Conservation (phyloP, 1,139 yeast genomes). For the Blastobotrys apis region DNA sequence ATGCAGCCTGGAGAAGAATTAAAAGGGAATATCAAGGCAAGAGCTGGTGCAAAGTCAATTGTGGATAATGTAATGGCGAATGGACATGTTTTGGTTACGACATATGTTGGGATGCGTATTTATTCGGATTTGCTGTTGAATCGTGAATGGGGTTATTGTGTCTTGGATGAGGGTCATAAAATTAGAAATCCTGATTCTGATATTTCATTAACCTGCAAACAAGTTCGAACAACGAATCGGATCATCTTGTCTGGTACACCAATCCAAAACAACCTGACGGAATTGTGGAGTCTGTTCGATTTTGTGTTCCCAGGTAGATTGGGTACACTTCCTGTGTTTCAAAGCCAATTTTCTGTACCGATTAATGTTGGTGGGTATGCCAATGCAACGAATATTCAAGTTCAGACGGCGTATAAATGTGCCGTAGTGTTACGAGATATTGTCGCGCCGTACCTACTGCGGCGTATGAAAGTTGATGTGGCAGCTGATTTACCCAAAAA, state of each 20-base stretch:
- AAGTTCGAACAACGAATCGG: slow-evolving; percentile 73
- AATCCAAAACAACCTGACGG: slow-evolving; percentile 85
- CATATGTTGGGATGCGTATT: slow-evolving; percentile 83
- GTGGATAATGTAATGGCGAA: slow-evolving; percentile 47
- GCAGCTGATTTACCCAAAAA: slow-evolving; percentile 94
- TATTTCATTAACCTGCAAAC: slow-evolving; percentile 80
- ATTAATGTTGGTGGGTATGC: slow-evolving; percentile 98
- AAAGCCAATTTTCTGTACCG: slow-evolving; percentile 85
- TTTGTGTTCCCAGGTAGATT: slow-evolving; percentile 91
- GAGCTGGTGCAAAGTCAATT: slow-evolving; percentile 37
- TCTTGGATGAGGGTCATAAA: slow-evolving; percentile 94
- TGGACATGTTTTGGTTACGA: slow-evolving; percentile 86
- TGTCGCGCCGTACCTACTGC: slow-evolving; percentile 79
- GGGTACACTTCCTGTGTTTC: slow-evolving; percentile 93
- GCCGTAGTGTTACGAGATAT: slow-evolving; percentile 86
- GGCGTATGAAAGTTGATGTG: slow-evolving; percentile 91
- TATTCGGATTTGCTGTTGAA: slow-evolving; percentile 69
- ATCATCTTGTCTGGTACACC: slow-evolving; percentile 94
- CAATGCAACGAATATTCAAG: slow-evolving; percentile 92
- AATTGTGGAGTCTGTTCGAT: slow-evolving; percentile 92
- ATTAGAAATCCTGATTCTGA: slow-evolving; percentile 92
- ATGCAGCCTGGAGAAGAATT: slow-evolving; percentile 42
- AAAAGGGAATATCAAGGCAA: slow-evolving; percentile 18
- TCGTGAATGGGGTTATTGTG: slow-evolving; percentile 81
- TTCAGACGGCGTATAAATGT: slow-evolving; percentile 93